Base-by-base conservation (phyloP, 768 basidiomycete species). In the Kwoniella botswanensis region DNA sequence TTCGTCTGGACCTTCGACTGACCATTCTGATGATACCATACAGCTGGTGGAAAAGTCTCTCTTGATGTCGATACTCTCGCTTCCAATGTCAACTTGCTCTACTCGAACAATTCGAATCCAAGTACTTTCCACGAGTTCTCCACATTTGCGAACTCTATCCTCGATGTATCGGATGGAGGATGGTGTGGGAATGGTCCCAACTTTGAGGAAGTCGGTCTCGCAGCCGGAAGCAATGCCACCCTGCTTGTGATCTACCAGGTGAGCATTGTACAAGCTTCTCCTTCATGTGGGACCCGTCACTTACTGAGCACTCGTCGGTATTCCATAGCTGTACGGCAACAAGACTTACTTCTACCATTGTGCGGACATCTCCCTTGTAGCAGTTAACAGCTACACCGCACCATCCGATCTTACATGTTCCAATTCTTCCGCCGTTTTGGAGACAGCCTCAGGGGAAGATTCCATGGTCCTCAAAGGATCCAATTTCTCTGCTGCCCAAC, bases 291-390 rank as follows among this genome's bases (percentile, higher is more conserved):
- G 15, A 42, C 13, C 21, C 5, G 5, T 41, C 12, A 21, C 12
- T 43, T 1, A 59, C 15, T 50, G 26, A 57, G 6, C 35, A 35
- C 35, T 35, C 52, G 21, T 29, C 29, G 50, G 17, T 63, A 11
- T 52, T 56, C 6, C 1, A 12, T 52, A 75, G 74, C 74, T 75
- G 15, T 66, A 75, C 52, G 71, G 71, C 52, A 52, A 60, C 63
- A 46, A 52, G 41, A 71, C 57, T 15, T 64, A 70, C 64, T 55
- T 59, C 44, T 76, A 76, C 67, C 71, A 74, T 50, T 79, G 77
- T 54, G 77, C 77, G 63, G 77, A 79, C 57, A 61, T 79, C 56
- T 71, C 44, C 9, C 71, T 79, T 12, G 75, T 79, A 53, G 73
- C 57, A 2, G n/a, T 67, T 7, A 58, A 63, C 46, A 26, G 35